A percentile compares a stretch with the other conserved stretches of the same genome.
phyloP scores from a whole-genome alignment of 1,284 basidiomycete genomes.

The Naganishia cerealis region DNA sequence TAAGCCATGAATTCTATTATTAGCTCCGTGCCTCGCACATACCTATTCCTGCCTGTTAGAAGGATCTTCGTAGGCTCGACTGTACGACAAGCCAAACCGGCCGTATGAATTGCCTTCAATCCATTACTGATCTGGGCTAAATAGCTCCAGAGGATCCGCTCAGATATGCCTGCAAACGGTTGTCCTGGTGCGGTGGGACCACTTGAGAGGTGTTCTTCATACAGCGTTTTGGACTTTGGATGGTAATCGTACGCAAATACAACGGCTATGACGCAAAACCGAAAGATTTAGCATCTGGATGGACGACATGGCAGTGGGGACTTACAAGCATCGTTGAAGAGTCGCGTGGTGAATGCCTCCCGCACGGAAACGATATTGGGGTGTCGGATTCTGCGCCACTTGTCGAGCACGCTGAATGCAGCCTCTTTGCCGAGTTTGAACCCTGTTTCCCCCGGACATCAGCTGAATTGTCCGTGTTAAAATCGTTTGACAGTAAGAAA shows the following conservation, averaged over 20 bases:
- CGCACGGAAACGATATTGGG: conserved; percentile 80
- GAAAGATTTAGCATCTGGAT: conserved; percentile 5
- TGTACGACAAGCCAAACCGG: conserved; percentile 76
- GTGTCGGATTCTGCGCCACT: conserved; percentile 83
- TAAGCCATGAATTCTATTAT: conserved; percentile 33
- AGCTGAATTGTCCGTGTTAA: conserved; percentile 5
- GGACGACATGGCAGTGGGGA: conserved; percentile 33
- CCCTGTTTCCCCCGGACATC: conserved; percentile 58
- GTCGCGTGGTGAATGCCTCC: conserved; percentile 93
- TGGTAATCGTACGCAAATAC: conserved; percentile 92
- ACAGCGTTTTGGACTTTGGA: conserved; percentile 78
- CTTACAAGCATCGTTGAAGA: conserved; percentile 89
- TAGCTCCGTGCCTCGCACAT: conserved; percentile 39
- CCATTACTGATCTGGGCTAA: conserved; percentile 86
- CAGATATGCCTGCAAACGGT: conserved; percentile 59
- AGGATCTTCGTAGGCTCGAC: conserved; percentile 86
- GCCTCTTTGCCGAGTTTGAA: conserved; percentile 78
- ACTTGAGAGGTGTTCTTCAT: conserved; percentile 62
- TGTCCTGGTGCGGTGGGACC: conserved; percentile 35
- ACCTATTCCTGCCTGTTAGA: conserved; percentile 85
- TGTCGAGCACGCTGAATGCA: conserved; percentile 79
- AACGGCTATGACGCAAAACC: conserved; percentile 62
- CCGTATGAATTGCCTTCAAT: conserved; percentile 79
- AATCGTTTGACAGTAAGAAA: conserved; percentile 27
- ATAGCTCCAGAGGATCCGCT: conserved; percentile 91